Conservation (phyloP, 2,329 filamentous ascomycete species). For the Endoconidiophora laricicola region DNA sequence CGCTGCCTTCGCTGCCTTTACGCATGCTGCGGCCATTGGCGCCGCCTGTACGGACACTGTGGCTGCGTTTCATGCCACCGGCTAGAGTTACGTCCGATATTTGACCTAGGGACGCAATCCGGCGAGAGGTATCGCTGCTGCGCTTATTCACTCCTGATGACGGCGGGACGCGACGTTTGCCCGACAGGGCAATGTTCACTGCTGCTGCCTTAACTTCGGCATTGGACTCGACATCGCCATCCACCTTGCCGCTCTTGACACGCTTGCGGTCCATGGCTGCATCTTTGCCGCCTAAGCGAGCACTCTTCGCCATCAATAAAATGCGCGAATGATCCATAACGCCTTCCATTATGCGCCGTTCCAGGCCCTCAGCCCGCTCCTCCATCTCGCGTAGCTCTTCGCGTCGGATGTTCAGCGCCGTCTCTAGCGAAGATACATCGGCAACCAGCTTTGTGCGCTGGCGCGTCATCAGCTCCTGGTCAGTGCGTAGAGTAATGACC, state of each 20-base stretch:
- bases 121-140: conserved; percentile 26
- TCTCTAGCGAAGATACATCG: conserved; percentile 82
- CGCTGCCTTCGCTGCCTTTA: conserved; percentile 54
- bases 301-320: conserved; percentile 58
- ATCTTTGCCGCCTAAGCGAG: conserved; percentile 30
- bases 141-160: conserved; percentile 16
- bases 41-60: conserved; percentile 44
- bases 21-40: conserved; percentile 25
- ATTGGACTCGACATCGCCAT: conserved; percentile 11
- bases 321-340: conserved; percentile 92
- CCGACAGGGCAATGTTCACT: conserved; percentile 37
- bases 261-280: conserved; percentile 43
- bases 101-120: conserved; percentile 82
- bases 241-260: conserved; percentile 24
- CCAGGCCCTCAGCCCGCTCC: conserved; percentile 67
- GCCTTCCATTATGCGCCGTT: conserved; percentile 83
- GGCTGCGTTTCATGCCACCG: conserved; percentile 55
- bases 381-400: conserved; percentile 91
- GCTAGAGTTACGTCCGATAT: conserved; percentile 59
- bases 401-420: conserved; percentile 69
- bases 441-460: conserved; percentile 69
- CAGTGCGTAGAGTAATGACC: conserved; percentile 42
- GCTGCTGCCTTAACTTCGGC: conserved; percentile 18
- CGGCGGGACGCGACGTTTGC: conserved; percentile 31
- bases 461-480: conserved; percentile 58